Conservation (phyloP, 495 filamentous ascomycete species). For the Cercophora newfieldiana region DNA sequence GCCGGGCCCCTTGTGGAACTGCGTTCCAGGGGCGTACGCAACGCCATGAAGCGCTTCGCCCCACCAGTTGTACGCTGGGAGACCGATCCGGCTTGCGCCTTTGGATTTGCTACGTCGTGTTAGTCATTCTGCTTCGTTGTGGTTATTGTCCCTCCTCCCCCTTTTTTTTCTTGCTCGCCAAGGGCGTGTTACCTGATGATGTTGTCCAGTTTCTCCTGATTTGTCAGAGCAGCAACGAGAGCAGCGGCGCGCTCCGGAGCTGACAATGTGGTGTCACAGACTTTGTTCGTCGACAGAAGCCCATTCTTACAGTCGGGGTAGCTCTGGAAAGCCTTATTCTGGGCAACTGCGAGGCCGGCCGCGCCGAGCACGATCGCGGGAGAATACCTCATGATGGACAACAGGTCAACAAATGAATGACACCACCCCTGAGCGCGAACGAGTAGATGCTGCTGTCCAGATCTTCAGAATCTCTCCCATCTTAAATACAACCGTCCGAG, state of each 20-base stretch:
- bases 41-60: constrained; percentile 54
- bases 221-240: constrained; percentile 40
- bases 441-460: too few relatives aligned
- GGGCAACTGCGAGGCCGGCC: not conserved
- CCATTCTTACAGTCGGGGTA: constrained; percentile 10
- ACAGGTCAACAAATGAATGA: not conserved
- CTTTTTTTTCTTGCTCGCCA: not conserved
- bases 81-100: constrained; percentile 42
- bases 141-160: not conserved
- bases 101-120: constrained; percentile 34
- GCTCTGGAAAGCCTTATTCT: constrained; percentile 5
- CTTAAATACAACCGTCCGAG: not conserved
- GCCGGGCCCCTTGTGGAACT: constrained; percentile 29
- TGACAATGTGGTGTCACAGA: constrained; percentile 8
- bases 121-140: too few relatives aligned
- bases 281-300: constrained; percentile 4
- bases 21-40: constrained; percentile 38
- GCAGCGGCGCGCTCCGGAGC: constrained; percentile 36
- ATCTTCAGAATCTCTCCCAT: too few relatives aligned
- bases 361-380: not conserved
- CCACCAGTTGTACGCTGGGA: constrained; percentile 53
- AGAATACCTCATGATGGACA: not conserved
- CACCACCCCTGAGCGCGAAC: not conserved
- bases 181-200: constrained; percentile 10
- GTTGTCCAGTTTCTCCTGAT: constrained; percentile 44